phyloP scores from a whole-genome alignment of 345 rosid species.

The Mangifera indica region DNA sequence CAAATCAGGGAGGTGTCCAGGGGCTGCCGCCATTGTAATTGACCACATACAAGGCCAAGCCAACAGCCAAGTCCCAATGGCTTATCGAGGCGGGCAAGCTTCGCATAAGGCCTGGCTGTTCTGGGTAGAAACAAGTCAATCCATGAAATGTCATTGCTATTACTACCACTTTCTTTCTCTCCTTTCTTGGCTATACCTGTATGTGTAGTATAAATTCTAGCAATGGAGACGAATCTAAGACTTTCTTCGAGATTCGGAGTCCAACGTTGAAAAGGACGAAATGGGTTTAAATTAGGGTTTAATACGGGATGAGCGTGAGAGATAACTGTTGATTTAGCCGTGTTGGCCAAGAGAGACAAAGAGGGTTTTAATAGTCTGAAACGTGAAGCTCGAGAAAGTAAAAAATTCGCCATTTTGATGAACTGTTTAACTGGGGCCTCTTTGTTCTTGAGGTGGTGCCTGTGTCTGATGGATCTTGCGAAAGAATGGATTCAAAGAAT shows the following conservation, averaged over 20 bases:
- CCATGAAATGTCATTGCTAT: constrained; percentile 50
- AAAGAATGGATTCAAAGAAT: no score
- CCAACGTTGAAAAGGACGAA: constrained; percentile 17
- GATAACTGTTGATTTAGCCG: constrained; percentile 8
- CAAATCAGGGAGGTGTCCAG: constrained; percentile 70
- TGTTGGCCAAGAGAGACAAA: constrained; percentile 18
- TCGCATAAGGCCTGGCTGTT: constrained; percentile 60
- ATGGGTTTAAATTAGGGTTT: constrained; percentile 4
- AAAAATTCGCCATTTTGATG: constrained; percentile 33
- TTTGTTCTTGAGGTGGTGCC: no score
- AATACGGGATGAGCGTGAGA: constrained; percentile 5
- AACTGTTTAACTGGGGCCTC: background rate
- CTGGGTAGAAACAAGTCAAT: constrained; percentile 67
- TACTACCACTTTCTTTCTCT: constrained; percentile 30
- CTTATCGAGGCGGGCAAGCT: constrained; percentile 78
- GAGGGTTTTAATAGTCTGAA: constrained; percentile 27
- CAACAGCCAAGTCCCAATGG: constrained; percentile 91
- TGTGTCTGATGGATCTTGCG: no score
- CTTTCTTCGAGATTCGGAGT: constrained; percentile 22
- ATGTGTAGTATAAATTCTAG: constrained; percentile 42
- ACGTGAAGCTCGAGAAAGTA: constrained; percentile 28
- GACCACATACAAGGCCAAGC: constrained; percentile 99
- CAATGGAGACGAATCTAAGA: constrained; percentile 17
- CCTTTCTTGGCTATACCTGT: constrained; percentile 28
- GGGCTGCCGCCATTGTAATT: constrained; percentile 73